Percentiles rank a stretch among this genome's conserved stretches.
phyloP scores from a whole-genome alignment of 371 early-diverging fungal genomes.

The Mortierella sp. region DNA sequence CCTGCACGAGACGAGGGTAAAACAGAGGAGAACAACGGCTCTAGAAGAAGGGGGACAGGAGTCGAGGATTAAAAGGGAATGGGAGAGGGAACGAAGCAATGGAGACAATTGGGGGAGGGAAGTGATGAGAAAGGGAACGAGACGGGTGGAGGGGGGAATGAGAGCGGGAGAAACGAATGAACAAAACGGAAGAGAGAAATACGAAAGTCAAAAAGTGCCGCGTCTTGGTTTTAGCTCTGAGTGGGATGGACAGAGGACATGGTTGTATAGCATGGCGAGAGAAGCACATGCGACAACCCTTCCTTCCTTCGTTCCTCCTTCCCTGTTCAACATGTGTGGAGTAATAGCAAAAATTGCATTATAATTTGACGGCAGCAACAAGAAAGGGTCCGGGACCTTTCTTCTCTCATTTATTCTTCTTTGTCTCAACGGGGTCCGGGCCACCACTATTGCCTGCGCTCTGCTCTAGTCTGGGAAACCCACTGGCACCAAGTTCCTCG shows the following conservation, averaged over 20 bases:
- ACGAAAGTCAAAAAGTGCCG: constrained; percentile 4
- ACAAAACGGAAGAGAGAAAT: constrained; percentile 9
- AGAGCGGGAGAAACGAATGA: no score
- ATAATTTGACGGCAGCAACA: neutral
- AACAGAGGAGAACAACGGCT: neutral
- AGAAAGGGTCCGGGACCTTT: neutral
- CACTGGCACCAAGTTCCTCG: constrained; percentile 22
- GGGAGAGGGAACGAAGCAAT: neutral
- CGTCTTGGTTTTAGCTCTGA: no score
- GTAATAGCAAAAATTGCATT: no score
- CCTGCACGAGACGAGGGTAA: neutral
- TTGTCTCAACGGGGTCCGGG: constrained; percentile 17
- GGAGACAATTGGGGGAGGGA: neutral
- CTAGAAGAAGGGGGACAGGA: neutral
- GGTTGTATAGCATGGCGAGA: neutral
- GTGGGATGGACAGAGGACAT: no score
- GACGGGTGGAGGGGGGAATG: neutral
- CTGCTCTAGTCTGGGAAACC: constrained; percentile 15
- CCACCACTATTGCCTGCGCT: neutral
- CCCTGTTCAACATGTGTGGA: no score
- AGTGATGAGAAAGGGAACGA: neutral
- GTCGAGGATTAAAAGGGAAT: neutral
- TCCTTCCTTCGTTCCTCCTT: neutral
- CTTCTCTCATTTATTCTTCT: constrained; percentile 32
- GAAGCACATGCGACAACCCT: neutral